phyloP scores from a whole-genome alignment of 495 filamentous ascomycete species.

The Poronia punctata region DNA sequence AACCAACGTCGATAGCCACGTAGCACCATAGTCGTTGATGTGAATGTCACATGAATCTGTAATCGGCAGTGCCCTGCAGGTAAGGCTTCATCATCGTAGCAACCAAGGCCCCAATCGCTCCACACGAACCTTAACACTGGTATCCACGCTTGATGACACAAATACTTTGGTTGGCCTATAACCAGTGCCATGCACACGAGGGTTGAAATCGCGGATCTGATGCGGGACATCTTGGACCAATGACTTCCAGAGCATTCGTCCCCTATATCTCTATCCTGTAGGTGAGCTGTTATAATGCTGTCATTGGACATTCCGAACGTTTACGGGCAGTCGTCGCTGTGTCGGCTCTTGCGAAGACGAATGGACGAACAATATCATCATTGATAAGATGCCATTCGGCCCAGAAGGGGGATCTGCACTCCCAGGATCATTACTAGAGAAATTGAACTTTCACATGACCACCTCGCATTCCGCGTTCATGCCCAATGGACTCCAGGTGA shows the following conservation, averaged over 20 bases:
- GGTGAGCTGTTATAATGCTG: too few species aligned
- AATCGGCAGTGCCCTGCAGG: neutral
- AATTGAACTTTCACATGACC: slow-evolving; percentile 1
- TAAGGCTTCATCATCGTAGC: neutral
- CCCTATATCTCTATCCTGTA: too few species aligned
- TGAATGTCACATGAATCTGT: slow-evolving; percentile 8
- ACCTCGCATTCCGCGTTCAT: slow-evolving; percentile 5
- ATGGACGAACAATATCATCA: too few species aligned
- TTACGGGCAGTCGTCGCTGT: too few species aligned
- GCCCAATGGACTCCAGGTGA: slow-evolving; percentile 6
- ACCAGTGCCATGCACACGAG: too few species aligned
- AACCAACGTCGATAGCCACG: slow-evolving; percentile 1
- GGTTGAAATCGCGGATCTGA: too few species aligned
- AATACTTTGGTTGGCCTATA: neutral
- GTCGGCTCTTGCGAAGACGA: too few species aligned
- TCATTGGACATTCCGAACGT: too few species aligned
- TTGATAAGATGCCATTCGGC: too few species aligned
- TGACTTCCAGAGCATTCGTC: too few species aligned
- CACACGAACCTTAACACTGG: slow-evolving; percentile 1
- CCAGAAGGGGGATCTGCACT: neutral
- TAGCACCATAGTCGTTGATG: neutral
- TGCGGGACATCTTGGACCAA: too few species aligned
- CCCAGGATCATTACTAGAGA: neutral
- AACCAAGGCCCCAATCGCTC: neutral
- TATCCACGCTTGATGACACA: slow-evolving; percentile 1